Evolutionary conservation across 768 basidiomycete species (phyloP).

Genomic region (Butyriboletus loyo): DNA sequence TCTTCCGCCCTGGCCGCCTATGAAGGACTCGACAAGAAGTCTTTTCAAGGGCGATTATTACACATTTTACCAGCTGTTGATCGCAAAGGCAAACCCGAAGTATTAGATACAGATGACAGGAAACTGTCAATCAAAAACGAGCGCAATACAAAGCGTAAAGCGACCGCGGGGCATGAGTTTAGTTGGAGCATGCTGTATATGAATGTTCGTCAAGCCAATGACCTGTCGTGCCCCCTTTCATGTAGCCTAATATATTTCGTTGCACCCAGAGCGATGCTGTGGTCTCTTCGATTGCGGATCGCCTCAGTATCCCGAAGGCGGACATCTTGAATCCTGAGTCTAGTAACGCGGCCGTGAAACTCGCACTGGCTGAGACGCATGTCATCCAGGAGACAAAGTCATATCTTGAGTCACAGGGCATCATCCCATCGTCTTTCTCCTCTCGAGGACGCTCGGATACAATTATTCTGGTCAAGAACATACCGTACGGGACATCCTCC

Average conservation of each 20-base stretch:
- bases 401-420: constrained; percentile 79
- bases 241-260: constrained; percentile 21
- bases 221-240: constrained; percentile 14
- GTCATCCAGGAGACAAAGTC: constrained; percentile 93
- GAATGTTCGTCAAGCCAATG: constrained; percentile 70
- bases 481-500: constrained; percentile 82
- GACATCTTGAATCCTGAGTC: constrained; percentile 86
- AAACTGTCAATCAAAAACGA: constrained; percentile 60
- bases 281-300: constrained; percentile 81
- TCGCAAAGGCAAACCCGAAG: constrained; percentile 46
- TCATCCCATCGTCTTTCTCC: constrained; percentile 58
- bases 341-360: constrained; percentile 83
- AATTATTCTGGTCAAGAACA: constrained; percentile 91
- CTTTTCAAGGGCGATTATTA: constrained; percentile 88
- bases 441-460: constrained; percentile 65
- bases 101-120: constrained; percentile 40
- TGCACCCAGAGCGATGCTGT: constrained; percentile 85
- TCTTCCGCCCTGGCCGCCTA: constrained; percentile 65
- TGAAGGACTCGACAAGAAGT: constrained; percentile 71
- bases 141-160: constrained; percentile 57
- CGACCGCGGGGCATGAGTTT: constrained; percentile 71
- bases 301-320: constrained; percentile 83
- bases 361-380: constrained; percentile 94
- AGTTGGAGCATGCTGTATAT: constrained; percentile 95
- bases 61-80: constrained; percentile 88